A percentile compares a stretch with the other conserved stretches of the same genome.
phyloP scores from a whole-genome alignment of 2,329 filamentous ascomycete species.

The Colletotrichum sp. region DNA sequence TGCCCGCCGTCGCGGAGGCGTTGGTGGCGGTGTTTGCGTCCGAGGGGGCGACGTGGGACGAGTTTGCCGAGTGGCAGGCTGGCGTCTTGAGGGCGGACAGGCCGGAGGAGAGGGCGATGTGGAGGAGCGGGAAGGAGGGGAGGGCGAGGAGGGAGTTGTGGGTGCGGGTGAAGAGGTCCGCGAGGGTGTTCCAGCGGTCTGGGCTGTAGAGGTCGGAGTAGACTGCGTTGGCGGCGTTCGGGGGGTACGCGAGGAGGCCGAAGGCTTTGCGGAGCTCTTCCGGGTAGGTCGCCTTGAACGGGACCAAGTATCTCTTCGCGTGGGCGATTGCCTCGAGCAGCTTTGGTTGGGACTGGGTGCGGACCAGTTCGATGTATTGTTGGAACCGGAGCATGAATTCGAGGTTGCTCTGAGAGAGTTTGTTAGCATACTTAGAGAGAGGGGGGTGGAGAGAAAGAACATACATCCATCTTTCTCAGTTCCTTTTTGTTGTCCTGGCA shows the following conservation, averaged over 20 bases:
- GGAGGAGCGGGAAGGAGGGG: conserved; percentile 81
- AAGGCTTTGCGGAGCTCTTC: conserved; percentile 75
- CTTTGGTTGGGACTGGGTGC: conserved; percentile 67
- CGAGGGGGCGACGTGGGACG: conserved; percentile 43
- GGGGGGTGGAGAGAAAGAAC: conserved; percentile 28
- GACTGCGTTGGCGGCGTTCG: conserved; percentile 51
- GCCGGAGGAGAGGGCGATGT: conserved; percentile 89
- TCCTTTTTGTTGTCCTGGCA: conserved; percentile 93
- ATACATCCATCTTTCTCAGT: conserved; percentile 82
- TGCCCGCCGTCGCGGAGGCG: conserved; percentile 15
- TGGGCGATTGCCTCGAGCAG: conserved; percentile 80
- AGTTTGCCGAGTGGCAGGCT: conserved; percentile 77
- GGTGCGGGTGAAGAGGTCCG: conserved; percentile 81
- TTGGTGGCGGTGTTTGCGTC: conserved; percentile 40
- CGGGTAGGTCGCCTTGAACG: conserved; percentile 72
- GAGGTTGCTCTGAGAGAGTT: conserved; percentile 67
- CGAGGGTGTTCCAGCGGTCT: conserved; percentile 77
- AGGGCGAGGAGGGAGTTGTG: conserved; percentile 87
- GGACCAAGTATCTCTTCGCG: conserved; percentile 80
- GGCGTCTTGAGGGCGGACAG: conserved; percentile 96
- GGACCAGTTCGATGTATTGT: conserved; percentile 91
- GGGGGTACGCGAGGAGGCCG: conserved; percentile 78
- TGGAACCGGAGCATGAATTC: conserved; percentile 94
- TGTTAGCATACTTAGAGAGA: conserved; percentile 1
- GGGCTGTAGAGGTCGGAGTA: conserved; percentile 71